Base-by-base conservation (phyloP, 2,329 filamentous ascomycete genomes). In the Xylariales sp. region DNA sequence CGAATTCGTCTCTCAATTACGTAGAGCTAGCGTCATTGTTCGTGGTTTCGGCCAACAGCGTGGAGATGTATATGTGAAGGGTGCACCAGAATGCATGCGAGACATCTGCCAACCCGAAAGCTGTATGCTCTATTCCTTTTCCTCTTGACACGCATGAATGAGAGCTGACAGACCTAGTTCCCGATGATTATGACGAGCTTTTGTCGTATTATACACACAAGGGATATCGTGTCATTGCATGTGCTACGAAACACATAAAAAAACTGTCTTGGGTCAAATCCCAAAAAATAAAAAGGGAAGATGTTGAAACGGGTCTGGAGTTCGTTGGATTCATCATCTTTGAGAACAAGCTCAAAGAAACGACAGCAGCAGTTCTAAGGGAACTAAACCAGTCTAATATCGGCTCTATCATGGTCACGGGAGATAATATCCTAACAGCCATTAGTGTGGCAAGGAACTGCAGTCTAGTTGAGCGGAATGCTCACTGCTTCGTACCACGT, bases 311-410 rank as follows among this genome's bases (percentile, higher is more conserved):
- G 3, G 85, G 90, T 39, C 86, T 99, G 10, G 89, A 95, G 53
- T 98, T 99, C 76, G 87, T 94, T 43, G 96, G 96, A 5, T 99
- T 99, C 81, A 98, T 99, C 76, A 91, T 99, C 62, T 99, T 99
- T 74, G 96, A 99, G 81, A 99, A 99, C 82, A 99, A 99, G 81
- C 83, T 99, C 69, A 99, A 99, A 79, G 90, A 93, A 1, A 94
- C 89, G 23, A 97, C 95, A 0, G 87, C 92, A 1, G 87, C 86
- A 1, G 92, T 97, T 41, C 88, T 99, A 32, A 87, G 91, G 64
- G 94, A 98, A 80, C 86, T 99, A 3, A 86, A 89, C 39, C 85
- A 91, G 60, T 95, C 97, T 7, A 92, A 92, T 64, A 97, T 99
- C 72, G 89, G 93, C 43, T 91, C 92, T 34, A 90, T 97, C 59